These are phyloP conservation scores for Aurifilum marmelostoma DNA, from an alignment of 2,329 filamentous ascomycete genomes.

Conservation along the genomic window DNA sequence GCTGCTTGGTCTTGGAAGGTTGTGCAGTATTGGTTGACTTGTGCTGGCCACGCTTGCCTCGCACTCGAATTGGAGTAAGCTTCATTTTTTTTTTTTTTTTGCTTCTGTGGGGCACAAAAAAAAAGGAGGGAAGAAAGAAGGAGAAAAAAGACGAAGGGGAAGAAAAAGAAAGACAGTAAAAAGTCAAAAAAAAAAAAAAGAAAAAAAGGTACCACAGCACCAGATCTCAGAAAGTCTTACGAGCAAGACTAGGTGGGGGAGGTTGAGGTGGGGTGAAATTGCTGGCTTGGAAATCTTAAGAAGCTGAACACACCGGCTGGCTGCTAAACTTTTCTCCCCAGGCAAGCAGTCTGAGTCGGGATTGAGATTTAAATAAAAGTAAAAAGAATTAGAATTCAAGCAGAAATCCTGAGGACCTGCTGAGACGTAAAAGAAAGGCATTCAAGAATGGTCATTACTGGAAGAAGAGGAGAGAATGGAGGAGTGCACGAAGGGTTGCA, in stretches of 20 bases:
- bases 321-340: background rate
- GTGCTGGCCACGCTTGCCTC: conserved; percentile 48
- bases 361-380: background rate
- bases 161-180: too few relatives aligned
- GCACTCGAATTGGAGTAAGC: conserved; percentile 53
- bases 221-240: background rate
- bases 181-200: too few relatives aligned
- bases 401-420: background rate
- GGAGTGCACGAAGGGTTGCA: background rate
- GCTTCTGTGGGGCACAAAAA: background rate
- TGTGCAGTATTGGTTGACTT: conserved; percentile 24
- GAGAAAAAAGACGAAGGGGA: too few relatives aligned
- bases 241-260: background rate
- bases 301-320: background rate
- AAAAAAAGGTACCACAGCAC: too few relatives aligned
- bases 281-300: background rate
- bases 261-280: background rate
- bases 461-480: too few relatives aligned
- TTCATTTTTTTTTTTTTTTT: conserved; percentile 40
- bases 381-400: background rate
- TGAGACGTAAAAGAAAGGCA: background rate
- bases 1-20: conserved; percentile 28
- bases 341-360: background rate
- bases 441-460: background rate
- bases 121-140: background rate